Evolutionary conservation across 2,329 filamentous ascomycete species (phyloP), one percentile per base, ranked within the genome.

Genomic region (Hyphodiscus sp.): DNA sequence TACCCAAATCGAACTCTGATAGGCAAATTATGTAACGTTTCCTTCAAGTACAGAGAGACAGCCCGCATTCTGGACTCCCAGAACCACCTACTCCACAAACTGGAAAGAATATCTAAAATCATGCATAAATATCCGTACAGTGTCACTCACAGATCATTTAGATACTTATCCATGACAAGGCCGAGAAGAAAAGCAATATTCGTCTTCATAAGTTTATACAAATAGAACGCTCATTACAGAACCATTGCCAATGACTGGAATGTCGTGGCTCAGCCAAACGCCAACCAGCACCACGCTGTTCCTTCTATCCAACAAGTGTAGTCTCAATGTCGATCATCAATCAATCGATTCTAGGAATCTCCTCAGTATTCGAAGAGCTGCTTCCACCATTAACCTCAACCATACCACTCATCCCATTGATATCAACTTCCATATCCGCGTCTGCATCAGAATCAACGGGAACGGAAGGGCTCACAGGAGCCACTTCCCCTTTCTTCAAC

Each of bases 401-500:
- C 23, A 30, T 49, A 45, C 30, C 44, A 49, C 41, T 51, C 16
- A 33, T 33, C 16, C 53, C 54, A 41, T 56, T 53, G 18, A 56
- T 29, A 16, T 53, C 54, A 30, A 50, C 18, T 38, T 53, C 54
- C 16, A 13, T 16, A 38, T 16, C 38, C 16, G 33, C n/a, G n/a
- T n/a, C n/a, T 7, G 26, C 52, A 15, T 43, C 52, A 30, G 20
- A 11, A 11, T 47, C 41, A 2, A 30, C 11, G 41, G 33, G 33
- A n/a, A 38, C 11, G 11, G 33, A n/a, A 38, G 33, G 33, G 33
- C 33, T 6, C 33, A 38, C 33, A 38, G 33, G 33, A 5, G 33
- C 33, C 33, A 38, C 33, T n/a, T 38, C 33, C 33, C 11, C 33
- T 13, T 45, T 47, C 19, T 60, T 65, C 20, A 68, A 33, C 53